phyloP scores from a whole-genome alignment of 192 early-diverging fungal species.

The Coemansia sp. region DNA sequence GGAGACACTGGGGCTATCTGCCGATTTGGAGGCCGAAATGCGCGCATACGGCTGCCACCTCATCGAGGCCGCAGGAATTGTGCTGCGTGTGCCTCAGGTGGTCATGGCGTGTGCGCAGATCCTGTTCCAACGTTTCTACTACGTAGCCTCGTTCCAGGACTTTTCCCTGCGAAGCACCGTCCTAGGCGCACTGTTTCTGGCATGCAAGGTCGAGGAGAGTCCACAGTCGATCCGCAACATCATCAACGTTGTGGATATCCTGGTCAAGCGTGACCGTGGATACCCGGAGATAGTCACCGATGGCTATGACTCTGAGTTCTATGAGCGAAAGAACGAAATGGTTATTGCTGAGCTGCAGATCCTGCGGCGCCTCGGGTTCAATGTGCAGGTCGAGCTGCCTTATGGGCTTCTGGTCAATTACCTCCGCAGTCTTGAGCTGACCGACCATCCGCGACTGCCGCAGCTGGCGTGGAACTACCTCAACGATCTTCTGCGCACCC shows the following conservation, averaged over 20 bases:
- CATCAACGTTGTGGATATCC: slow-evolving; percentile 76
- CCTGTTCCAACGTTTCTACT: slow-evolving; percentile 93
- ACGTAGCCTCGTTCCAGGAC: slow-evolving; percentile 69
- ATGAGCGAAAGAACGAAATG: slow-evolving; percentile 80
- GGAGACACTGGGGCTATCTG: slow-evolving; percentile 58
- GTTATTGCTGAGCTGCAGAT: slow-evolving; percentile 87
- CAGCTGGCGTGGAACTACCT: slow-evolving; percentile 93
- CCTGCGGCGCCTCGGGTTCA: slow-evolving; percentile 85
- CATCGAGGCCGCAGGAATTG: slow-evolving; percentile 80
- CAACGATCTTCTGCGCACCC: slow-evolving; percentile 76
- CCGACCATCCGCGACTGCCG: slow-evolving; percentile 71
- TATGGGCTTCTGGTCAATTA: slow-evolving; percentile 96
- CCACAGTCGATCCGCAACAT: slow-evolving; percentile 79
- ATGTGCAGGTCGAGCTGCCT: slow-evolving; percentile 96
- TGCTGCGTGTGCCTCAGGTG: slow-evolving; percentile 81
- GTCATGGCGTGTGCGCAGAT: slow-evolving; percentile 96
- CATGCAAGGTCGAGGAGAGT: slow-evolving; percentile 81
- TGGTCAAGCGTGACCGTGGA: slow-evolving; percentile 60
- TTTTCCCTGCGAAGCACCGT: slow-evolving; percentile 71
- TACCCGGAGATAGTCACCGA: slow-evolving; percentile 59
- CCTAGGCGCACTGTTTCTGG: slow-evolving; percentile 73
- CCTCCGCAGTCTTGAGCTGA: slow-evolving; percentile 76
- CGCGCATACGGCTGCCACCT: slow-evolving; percentile 78
- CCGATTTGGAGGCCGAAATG: slow-evolving; percentile 72
- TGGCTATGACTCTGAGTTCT: slow-evolving; percentile 62